Evolutionary conservation across 306 rosid species (phyloP), one percentile per base, ranked within the genome.

Genomic region (Ceratonia siliqua): DNA sequence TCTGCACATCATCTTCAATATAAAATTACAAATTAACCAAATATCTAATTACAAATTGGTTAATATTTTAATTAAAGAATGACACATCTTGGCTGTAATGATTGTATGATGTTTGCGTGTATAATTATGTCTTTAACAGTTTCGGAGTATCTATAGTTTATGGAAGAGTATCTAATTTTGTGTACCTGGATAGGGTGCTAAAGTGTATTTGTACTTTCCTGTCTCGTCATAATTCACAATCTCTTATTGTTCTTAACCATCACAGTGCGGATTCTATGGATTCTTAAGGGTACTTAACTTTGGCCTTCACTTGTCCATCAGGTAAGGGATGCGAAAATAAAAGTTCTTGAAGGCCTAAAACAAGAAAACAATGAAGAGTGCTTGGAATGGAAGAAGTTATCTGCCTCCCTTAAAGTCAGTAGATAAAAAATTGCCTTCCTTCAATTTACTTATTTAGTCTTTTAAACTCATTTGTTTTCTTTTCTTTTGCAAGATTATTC

Each of bases 271-370:
- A 55, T 59, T 79, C 38, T 52, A 28, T 41, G 35, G 76, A 72
- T 54, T 49, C 52, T 54, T 61, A 54, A 8, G 55, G 70, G 32
- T 74, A 41, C 74, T 73, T 62, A 20, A 68, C 72, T 81, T 62
- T 73, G 76, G 38, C 79, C 43, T 43, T 61, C 58, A 41, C 75
- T 78, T 72, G 68, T 82, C 18, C 43, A 70, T 76, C 87, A 94
- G 97, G 93, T 94, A 48, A 93, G 96, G 71, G 97, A 92, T 80
- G 91, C 85, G 10, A 94, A 94, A 83, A 70, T 94, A 49, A 87
- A 92, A 86, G 84, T 94, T 81, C 86, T 94, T 63, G 85, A 81
- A 67, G 82, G 87, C 86, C 87, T 92, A 65, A 92, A 87, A 72
- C 97, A 81, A 78, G 97, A 89, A 59, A 84, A 39, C 12, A 87